Conservation (phyloP, 345 rosid genomes). For the Lepidium didymum region DNA sequence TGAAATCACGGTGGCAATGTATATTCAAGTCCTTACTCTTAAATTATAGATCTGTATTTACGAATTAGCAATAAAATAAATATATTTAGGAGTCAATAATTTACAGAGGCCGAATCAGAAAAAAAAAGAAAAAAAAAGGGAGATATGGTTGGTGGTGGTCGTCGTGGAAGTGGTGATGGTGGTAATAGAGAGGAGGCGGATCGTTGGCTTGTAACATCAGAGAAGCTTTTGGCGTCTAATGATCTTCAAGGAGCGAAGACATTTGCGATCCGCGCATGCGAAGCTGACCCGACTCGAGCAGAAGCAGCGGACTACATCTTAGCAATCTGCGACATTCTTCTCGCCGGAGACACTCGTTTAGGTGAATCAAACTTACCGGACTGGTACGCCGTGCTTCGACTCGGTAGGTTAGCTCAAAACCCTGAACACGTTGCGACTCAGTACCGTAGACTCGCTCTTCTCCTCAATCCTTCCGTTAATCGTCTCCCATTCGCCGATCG, state of each 20-base stretch:
- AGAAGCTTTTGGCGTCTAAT: conserved; percentile 66
- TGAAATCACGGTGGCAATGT: neutral
- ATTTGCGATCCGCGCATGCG: conserved; percentile 82
- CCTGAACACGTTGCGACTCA: conserved; percentile 70
- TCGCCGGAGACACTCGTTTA: conserved; percentile 45
- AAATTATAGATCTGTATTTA: neutral
- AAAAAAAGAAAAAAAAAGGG: neutral
- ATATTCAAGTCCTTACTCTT: neutral
- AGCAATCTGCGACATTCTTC: conserved; percentile 70
- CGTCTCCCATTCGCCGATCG: conserved; percentile 67
- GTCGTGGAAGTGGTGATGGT: conserved; percentile 30
- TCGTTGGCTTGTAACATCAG: conserved; percentile 79
- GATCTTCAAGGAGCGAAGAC: conserved; percentile 74
- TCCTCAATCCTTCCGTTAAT: conserved; percentile 60
- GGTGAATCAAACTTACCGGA: conserved; percentile 41
- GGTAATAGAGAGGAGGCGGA: conserved; percentile 59
- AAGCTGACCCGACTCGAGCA: conserved; percentile 54
- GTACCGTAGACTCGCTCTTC: conserved; percentile 69
- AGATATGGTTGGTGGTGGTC: conserved; percentile 21
- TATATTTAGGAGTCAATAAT: neutral
- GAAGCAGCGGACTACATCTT: conserved; percentile 62
- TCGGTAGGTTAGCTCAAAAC: conserved; percentile 52
- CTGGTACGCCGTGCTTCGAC: conserved; percentile 82
- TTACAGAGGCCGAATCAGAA: neutral
- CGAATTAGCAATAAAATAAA: neutral